Conservation (phyloP, 495 filamentous ascomycete genomes). For the Mycothermus thermophilus region DNA sequence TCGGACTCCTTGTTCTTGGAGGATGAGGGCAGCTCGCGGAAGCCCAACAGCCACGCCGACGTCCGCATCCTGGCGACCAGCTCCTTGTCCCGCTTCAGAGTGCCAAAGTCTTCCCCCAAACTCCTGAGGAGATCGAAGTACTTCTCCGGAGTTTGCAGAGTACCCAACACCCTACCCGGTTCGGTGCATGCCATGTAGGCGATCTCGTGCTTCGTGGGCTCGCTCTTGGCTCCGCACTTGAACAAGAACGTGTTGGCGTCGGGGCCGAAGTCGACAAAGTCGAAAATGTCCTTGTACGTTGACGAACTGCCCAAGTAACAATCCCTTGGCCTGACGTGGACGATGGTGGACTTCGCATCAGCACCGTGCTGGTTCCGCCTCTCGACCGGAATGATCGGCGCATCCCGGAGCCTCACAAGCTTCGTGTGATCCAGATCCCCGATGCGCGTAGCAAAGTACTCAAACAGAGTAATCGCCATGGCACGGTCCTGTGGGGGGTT, state of each 20-base stretch:
- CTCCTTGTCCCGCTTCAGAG: slow-evolving; percentile 61
- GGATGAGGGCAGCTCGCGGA: slow-evolving; percentile 53
- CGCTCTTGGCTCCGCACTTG: slow-evolving; percentile 73
- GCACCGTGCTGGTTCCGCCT: slow-evolving; percentile 17
- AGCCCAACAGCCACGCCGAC: slow-evolving; percentile 68
- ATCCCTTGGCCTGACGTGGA: slow-evolving; percentile 43
- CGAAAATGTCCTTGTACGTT: slow-evolving; percentile 77
- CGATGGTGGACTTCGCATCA: slow-evolving; percentile 11
- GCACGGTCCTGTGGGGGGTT: slow-evolving; percentile 51
- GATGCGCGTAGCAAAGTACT: slow-evolving; percentile 66
- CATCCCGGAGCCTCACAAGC: slow-evolving; percentile 42
- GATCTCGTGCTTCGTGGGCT: slow-evolving; percentile 76
- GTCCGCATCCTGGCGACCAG: slow-evolving; percentile 61
- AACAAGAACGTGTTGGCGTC: slow-evolving; percentile 81
- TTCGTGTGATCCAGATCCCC: slow-evolving; percentile 52
- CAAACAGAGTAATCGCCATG: slow-evolving; percentile 57
- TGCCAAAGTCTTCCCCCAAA: slow-evolving; percentile 53
- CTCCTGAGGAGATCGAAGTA: slow-evolving; percentile 70
- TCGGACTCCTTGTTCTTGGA: slow-evolving; percentile 31
- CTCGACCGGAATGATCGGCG: slow-evolving; percentile 57
- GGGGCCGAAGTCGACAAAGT: slow-evolving; percentile 85
- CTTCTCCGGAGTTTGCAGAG: slow-evolving; percentile 65
- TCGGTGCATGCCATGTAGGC: slow-evolving; percentile 63
- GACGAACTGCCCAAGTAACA: slow-evolving; percentile 67
- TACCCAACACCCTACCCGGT: slow-evolving; percentile 62